Percentiles rank a stretch among this genome's conserved stretches.
Evolutionary conservation across 2,329 filamentous ascomycete genomes (phyloP).

Genomic region (Arthroderma uncinatum): DNA sequence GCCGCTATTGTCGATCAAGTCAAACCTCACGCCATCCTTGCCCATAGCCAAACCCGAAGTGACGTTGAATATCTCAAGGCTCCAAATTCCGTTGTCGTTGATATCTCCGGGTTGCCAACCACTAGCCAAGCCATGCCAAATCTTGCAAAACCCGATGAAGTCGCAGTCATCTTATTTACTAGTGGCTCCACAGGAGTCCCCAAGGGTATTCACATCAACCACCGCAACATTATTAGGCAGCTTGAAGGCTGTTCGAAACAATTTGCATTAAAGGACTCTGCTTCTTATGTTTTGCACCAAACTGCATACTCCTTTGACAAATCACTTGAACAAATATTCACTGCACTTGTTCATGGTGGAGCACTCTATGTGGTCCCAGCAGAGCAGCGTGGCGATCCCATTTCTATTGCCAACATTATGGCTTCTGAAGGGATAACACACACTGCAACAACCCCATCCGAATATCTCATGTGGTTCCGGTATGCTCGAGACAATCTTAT

Average conservation of each 20-base stretch:
- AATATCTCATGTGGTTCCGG: slow-evolving; percentile 15
- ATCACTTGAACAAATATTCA: slow-evolving; percentile 17
- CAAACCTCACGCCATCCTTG: slow-evolving; percentile 23
- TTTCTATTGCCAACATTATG: slow-evolving; percentile 15
- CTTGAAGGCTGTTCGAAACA: slow-evolving; percentile 14
- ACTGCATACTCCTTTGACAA: slow-evolving; percentile 14
- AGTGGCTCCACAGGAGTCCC: slow-evolving; percentile 25
- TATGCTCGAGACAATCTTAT: slow-evolving; percentile 14
- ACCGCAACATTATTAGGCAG: slow-evolving; percentile 18
- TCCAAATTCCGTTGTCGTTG: slow-evolving; percentile 12
- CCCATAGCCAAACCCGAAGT: slow-evolving; percentile 15
- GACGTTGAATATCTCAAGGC: slow-evolving; percentile 2
- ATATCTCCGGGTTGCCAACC: slow-evolving; percentile 24
- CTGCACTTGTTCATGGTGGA: slow-evolving; percentile 15
- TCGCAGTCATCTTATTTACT: slow-evolving; percentile 28
- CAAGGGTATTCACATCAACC: slow-evolving; percentile 32
- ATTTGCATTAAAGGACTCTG: slow-evolving; percentile 9
- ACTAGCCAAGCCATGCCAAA: slow-evolving; percentile 6
- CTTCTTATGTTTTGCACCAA: slow-evolving; percentile 13
- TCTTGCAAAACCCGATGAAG: slow-evolving; percentile 21
- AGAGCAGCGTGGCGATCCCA: slow-evolving; percentile 16
- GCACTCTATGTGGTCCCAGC: slow-evolving; percentile 14
- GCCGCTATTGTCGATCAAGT: slow-evolving; percentile 22
- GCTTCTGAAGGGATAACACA: slow-evolving; percentile 14
- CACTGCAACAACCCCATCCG: slow-evolving; percentile 18